phyloP scores from a whole-genome alignment of 108 stramenopile genomes.

The Stephanodiscus minutulus region DNA sequence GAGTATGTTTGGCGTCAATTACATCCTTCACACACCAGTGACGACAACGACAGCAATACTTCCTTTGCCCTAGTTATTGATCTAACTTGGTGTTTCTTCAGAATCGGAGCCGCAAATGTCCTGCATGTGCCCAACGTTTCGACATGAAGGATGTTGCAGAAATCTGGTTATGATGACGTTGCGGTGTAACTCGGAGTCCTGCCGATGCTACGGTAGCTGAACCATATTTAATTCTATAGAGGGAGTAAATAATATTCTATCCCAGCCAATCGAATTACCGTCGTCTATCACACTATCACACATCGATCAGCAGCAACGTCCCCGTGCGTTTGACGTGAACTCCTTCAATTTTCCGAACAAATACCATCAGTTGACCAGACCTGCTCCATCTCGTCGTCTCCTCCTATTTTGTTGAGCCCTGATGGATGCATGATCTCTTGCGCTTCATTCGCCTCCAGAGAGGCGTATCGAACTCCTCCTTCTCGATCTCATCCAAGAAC shows the following conservation, averaged over 20 bases:
- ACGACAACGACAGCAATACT: too few species aligned
- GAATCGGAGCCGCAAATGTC: constrained; percentile 89
- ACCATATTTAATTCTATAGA: neutral
- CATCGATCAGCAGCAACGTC: too few species aligned
- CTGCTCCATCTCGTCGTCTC: too few species aligned
- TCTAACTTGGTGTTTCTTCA: constrained; percentile 1
- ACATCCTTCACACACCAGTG: too few species aligned
- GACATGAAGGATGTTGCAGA: constrained; percentile 87
- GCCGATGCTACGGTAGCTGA: neutral
- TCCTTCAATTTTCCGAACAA: neutral
- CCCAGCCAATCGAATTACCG: neutral
- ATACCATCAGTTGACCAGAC: too few species aligned
- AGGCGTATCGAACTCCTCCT: constrained; percentile 17
- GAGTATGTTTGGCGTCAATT: too few species aligned
- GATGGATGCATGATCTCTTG: constrained; percentile 14
- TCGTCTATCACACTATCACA: too few species aligned
- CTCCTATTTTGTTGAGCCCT: neutral
- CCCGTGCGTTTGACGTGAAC: too few species aligned
- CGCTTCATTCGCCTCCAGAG: constrained; percentile 31
- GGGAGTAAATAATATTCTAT: neutral
- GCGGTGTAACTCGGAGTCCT: neutral
- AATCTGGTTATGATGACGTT: constrained; percentile 65
- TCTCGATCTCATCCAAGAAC: constrained; percentile 26
- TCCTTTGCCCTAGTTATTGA: neutral
- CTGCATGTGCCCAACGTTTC: constrained; percentile 83